Evolutionary conservation across 495 filamentous ascomycete species (phyloP), one percentile per base, ranked within the genome.

Genomic region (Penicillium mononematosum): DNA sequence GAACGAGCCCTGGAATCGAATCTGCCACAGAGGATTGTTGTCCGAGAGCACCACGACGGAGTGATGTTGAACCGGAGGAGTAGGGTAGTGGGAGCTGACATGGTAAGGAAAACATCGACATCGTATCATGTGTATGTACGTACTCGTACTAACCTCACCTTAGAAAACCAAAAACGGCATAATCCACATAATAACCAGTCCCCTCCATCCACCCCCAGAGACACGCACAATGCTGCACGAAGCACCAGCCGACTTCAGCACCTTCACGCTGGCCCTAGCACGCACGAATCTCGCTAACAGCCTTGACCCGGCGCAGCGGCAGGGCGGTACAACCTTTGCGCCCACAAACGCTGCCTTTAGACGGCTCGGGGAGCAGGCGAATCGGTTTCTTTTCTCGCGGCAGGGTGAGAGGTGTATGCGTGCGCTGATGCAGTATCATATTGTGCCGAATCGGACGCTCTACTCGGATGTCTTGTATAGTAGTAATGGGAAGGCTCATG

Each of bases 361-460:
- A 62, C 81, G 84, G 58, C 81, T 96, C 16, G 90, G 89, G 4
- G 80, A 79, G 1, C 72, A 66, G 53, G 80, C 84, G 46, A 93
- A 90, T 61, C 88, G 81, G 12, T 95, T 93, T 75, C 70, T 95
- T 24, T 95, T 95, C 74, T 84, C 82, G 60, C 70, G 78, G n/a
- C 75, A 72, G 39, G 91, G 91, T 2, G 72, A 74, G 55, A 80
- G 83, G 59, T 92, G 86, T 63, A 76, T 96, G n/a, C 81, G 78
- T 55, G 86, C 87, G 1, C 67, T 96, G 50, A 73, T 96, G 20
- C 71, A 85, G 70, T 96, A 95, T 69, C 90, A 95, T 65, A 70
- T 92, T 59, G 87, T 91, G 1, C 77, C 77, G 6, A 83, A 87
- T 59, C 79, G 85, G 61, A 92, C 89, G 2, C 71, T 97, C 3